These are phyloP conservation scores for Huntiella moniliformis DNA, from an alignment of 2,329 filamentous ascomycete species.

Conservation along the genomic window DNA sequence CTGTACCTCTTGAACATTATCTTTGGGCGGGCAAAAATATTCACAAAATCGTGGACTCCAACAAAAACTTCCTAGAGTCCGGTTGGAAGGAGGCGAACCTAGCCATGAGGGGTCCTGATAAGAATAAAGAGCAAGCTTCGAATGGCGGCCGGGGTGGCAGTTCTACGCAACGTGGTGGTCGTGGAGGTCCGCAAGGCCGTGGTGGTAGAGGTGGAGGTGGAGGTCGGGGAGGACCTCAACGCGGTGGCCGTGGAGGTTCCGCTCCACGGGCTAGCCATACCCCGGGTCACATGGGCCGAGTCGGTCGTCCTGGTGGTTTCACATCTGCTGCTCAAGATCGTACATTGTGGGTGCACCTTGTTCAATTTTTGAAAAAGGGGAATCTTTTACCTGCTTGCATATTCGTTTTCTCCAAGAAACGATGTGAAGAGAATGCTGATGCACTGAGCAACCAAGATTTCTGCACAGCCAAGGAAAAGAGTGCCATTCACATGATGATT, in stretches of 20 bases:
- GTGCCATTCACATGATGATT: constrained; percentile 91
- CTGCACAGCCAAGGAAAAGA: constrained; percentile 84
- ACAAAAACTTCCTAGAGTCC: constrained; percentile 78
- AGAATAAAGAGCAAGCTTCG: constrained; percentile 20
- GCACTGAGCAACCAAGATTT: constrained; percentile 91
- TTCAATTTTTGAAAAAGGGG: constrained; percentile 76
- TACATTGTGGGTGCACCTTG: constrained; percentile 89
- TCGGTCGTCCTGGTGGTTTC: constrained; percentile 67
- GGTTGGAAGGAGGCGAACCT: constrained; percentile 92
- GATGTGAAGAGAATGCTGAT: constrained; percentile 93
- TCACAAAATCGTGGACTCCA: constrained; percentile 81
- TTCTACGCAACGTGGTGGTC: constrained; percentile 15
- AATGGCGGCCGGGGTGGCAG: constrained; percentile 15
- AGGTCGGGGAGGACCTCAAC: constrained; percentile 23
- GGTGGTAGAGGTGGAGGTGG: constrained; percentile 22
- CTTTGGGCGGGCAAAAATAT: constrained; percentile 88
- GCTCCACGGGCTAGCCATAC: constrained; percentile 40
- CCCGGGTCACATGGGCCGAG: constrained; percentile 75
- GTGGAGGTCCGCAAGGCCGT: constrained; percentile 12
- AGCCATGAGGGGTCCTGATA: constrained; percentile 64
- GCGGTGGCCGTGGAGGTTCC: constrained; percentile 34
- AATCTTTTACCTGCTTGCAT: constrained; percentile 82
- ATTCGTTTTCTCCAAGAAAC: constrained; percentile 96
- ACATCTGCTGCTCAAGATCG: constrained; percentile 86
- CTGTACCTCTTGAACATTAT: constrained; percentile 88